Conservation (phyloP, 129 eudicot genomes). For the Glebionis coronaria region DNA sequence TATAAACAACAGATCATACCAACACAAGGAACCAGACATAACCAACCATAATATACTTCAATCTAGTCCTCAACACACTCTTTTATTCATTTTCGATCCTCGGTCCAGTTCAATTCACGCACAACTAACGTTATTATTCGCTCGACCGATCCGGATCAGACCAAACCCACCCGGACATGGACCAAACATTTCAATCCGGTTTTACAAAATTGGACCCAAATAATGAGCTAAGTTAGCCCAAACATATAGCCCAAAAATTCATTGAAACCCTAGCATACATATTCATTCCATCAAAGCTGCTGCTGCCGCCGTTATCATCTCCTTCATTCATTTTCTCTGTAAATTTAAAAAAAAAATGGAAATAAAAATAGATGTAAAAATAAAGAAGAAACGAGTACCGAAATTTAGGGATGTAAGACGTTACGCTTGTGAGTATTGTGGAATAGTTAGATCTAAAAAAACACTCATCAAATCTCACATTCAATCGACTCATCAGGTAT, state of each 20-base stretch:
- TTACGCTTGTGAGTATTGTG: constrained; percentile 71
- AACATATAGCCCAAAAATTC: not conserved
- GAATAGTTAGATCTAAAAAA: constrained; percentile 79
- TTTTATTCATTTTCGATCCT: no score
- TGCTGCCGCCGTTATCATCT: not conserved
- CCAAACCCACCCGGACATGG: no score
- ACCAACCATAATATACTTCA: no score
- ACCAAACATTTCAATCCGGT: no score
- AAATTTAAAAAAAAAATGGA: constrained; percentile 16
- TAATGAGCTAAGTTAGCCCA: not conserved
- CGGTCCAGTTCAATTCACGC: no score
- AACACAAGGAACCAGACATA: no score
- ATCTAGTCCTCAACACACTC: no score
- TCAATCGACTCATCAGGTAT: constrained; percentile 56
- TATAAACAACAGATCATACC: no score
- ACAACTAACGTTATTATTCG: no score
- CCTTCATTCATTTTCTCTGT: not conserved
- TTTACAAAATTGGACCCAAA: constrained; percentile 16
- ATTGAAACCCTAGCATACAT: constrained; percentile 27
- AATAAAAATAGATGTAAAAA: constrained; percentile 19
- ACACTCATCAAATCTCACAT: constrained; percentile 60
- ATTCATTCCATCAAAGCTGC: not conserved
- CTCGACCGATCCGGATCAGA: no score
- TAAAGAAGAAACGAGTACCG: constrained; percentile 17
- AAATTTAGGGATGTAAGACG: constrained; percentile 69